phyloP scores from a whole-genome alignment of 1,284 basidiomycete species.

The Irpex rosettiformis region DNA sequence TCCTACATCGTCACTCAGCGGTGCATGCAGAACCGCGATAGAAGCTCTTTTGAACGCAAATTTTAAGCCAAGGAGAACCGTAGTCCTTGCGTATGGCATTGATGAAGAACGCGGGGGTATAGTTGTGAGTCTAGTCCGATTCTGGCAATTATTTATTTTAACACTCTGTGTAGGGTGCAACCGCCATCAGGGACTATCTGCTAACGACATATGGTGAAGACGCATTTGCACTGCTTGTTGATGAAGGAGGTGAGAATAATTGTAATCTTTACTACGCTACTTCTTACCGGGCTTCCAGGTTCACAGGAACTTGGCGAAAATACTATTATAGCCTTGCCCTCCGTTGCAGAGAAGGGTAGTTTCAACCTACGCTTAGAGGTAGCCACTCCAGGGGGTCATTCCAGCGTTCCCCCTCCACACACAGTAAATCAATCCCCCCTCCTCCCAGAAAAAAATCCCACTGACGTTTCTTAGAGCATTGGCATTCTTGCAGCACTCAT shows the following conservation, averaged over 20 bases:
- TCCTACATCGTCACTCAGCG: neutral
- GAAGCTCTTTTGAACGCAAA: constrained; percentile 51
- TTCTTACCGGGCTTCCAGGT: constrained; percentile 21
- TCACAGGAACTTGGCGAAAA: constrained; percentile 32
- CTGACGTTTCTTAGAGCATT: constrained; percentile 39
- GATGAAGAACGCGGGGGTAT: constrained; percentile 66
- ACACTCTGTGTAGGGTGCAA: constrained; percentile 41
- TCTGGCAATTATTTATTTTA: neutral
- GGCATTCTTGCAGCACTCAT: constrained; percentile 52
- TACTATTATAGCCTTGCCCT: constrained; percentile 43
- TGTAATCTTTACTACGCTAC: neutral
- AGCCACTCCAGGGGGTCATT: constrained; percentile 62
- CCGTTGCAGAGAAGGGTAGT: constrained; percentile 66
- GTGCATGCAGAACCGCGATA: constrained; percentile 39
- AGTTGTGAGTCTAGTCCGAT: constrained; percentile 32
- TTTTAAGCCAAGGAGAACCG: constrained; percentile 47
- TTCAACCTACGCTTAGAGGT: constrained; percentile 52
- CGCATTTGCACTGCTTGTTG: constrained; percentile 54
- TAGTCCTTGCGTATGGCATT: constrained; percentile 65
- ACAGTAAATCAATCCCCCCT: constrained; percentile 33
- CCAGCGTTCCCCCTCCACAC: constrained; percentile 55
- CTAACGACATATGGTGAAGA: constrained; percentile 48
- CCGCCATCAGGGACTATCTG: constrained; percentile 43
- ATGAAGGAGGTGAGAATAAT: constrained; percentile 39
- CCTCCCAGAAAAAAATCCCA: neutral